These are phyloP conservation scores for Exophiala aquamarina DNA, from an alignment of 2,329 filamentous ascomycete species.

Conservation along the genomic window DNA sequence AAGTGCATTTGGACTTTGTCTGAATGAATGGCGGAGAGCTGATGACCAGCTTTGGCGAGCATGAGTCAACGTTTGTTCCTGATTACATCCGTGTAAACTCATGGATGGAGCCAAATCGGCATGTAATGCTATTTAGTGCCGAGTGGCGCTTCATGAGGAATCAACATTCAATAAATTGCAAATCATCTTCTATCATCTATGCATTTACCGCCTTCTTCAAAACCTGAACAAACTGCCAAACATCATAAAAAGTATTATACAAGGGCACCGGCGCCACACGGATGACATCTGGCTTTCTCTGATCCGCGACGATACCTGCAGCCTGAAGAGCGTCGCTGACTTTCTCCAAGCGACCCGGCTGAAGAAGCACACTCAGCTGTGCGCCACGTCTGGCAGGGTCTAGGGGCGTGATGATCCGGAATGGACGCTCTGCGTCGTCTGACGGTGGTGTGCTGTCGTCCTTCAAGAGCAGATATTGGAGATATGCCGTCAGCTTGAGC, in stretches of 20 bases:
- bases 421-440: constrained; percentile 42
- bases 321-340: constrained; percentile 64
- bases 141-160: too few species aligned
- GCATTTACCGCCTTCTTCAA: constrained; percentile 25
- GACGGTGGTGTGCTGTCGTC: constrained; percentile 24
- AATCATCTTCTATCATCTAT: not conserved
- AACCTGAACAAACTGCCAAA: constrained; percentile 55
- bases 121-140: too few species aligned
- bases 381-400: constrained; percentile 69
- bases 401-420: constrained; percentile 67
- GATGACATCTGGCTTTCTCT: constrained; percentile 81
- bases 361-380: constrained; percentile 74
- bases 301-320: constrained; percentile 73
- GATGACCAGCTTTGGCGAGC: too few species aligned
- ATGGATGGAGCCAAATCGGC: too few species aligned
- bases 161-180: not conserved
- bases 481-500: constrained; percentile 71
- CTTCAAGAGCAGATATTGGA: constrained; percentile 64
- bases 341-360: constrained; percentile 65
- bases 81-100: too few species aligned
- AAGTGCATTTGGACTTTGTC: too few species aligned
- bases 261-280: constrained; percentile 78
- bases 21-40: too few species aligned
- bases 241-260: constrained; percentile 78
- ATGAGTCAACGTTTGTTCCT: too few species aligned